Evolutionary conservation across 306 rosid species (phyloP), one percentile per base, ranked within the genome.

Genomic region (Arachis stenosperma): DNA sequence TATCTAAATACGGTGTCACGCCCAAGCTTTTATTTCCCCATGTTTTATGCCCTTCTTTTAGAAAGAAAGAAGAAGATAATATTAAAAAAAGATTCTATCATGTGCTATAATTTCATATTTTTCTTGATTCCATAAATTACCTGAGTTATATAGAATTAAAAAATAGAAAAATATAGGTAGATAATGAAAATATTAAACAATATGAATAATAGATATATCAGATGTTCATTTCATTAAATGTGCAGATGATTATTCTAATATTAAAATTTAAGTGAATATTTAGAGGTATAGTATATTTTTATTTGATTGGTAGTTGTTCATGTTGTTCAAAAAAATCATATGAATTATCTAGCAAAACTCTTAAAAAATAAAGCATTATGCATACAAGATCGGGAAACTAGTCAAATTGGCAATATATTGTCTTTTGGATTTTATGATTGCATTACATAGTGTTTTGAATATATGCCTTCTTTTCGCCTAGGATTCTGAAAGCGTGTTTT

Each of bases 391-490:
- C 37, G 62, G 37, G 42, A 65, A 64, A 58, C 41, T n/a, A 46
- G 37, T 69, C 75, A 75, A 33, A 52, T 70, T 68, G 57, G n/a
- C 51, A 56, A 83, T 41, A 37, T 71, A 41, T 7, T 70, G 36
- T 79, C 29, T 4, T 54, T 5, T 2, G 4, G 27, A 57, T 71
- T 61, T 69, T 50, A 40, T 58, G 13, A 5, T 55, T 63, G 47
- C 53, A 41, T 6, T 42, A 11, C 8, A 42, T 52, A 33, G 37
- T 5, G 53, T 14, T 54, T 39, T 54, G n/a, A 37, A 41, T 50
- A n/a, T 9, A 39, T 59, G 50, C 67, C 59, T 2, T 70, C 65
- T 59, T 40, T 64, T 53, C 30, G 36, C 36, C 56, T 30, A 43
- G 22, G 58, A 71, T 46, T 71, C 76, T 59, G 9, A 33, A 33